Evolutionary conservation across 2,329 filamentous ascomycete species (phyloP), one percentile per base, ranked within the genome.

Genomic region (Fusarium sp.): DNA sequence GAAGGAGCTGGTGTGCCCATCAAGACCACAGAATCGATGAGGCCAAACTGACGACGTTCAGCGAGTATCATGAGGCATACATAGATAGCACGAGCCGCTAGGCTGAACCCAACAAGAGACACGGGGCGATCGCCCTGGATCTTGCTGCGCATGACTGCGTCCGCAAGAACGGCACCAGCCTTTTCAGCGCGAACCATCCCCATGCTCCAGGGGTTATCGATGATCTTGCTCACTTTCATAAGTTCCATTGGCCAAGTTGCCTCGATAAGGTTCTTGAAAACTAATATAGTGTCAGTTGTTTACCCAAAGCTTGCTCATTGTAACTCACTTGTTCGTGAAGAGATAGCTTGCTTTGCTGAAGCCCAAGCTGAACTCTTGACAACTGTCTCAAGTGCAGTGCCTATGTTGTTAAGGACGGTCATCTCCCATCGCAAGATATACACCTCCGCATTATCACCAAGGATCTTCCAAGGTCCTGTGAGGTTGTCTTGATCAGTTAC

Each of bases 381-480:
- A 69, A 97, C 87, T 2, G 89, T 91, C 63, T 92, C 90, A 66
- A 98, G 88, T 2, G 93, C 89, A 71, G 86, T 90, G 2, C 94
- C 94, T 5, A 98, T 85, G 65, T 92, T 94, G 72, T 90, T 84
- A 30, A 98, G 83, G 2, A 92, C 87, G 47, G 94, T 89, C 7
- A 92, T 84, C 78, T 98, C 96, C 89, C 92, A 98, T 52, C 92
- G 87, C 25, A 98, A 83, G 4, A 91, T 91, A 75, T 97, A 98
- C 1, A 91, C 88, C 79, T 98, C 95, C 30, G 88, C 89, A 69
- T 91, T 84, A 29, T 86, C 83, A 3, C 92, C 92, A 30, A 98
- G 82, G 29, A 91, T 89, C 48, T 87, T 86, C 96, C 96, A 99
- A 0, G 92, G 92, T 27, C 88, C 86, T 6, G 62, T 67, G 20